Percentiles rank a stretch among this genome's conserved stretches.
Conservation (phyloP, 2,329 filamentous ascomycete species). For the Huntiella omanensis region DNA sequence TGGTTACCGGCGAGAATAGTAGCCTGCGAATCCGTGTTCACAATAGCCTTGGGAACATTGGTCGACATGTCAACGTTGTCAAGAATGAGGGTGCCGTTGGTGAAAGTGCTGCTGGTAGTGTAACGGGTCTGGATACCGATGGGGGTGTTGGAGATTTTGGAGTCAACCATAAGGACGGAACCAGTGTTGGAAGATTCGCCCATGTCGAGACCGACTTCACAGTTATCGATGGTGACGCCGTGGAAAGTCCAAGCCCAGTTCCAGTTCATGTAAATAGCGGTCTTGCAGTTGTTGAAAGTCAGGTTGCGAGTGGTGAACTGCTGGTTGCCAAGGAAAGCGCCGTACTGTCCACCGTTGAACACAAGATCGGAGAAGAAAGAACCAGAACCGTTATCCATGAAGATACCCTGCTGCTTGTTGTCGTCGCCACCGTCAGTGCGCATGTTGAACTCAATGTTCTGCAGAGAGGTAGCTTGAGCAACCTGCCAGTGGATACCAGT, state of each 20-base stretch:
- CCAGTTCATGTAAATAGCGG: slow-evolving; percentile 79
- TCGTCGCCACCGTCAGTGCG: slow-evolving; percentile 39
- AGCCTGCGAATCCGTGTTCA: slow-evolving; percentile 33
- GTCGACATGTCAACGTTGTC: slow-evolving; percentile 74
- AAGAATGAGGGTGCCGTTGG: slow-evolving; percentile 66
- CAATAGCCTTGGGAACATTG: slow-evolving; percentile 48
- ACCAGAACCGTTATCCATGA: slow-evolving; percentile 71
- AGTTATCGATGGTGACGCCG: slow-evolving; percentile 54
- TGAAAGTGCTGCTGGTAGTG: slow-evolving; percentile 37
- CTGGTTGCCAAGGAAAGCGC: slow-evolving; percentile 67
- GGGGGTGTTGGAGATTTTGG: slow-evolving; percentile 54
- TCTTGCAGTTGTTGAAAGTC: slow-evolving; percentile 65
- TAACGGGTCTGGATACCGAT: slow-evolving; percentile 65
- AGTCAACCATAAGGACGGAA: slow-evolving; percentile 69
- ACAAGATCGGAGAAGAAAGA: slow-evolving; percentile 68
- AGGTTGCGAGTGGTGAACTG: slow-evolving; percentile 75
- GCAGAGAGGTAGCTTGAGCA: slow-evolving; percentile 61
- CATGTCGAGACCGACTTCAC: slow-evolving; percentile 63
- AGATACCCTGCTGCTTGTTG: slow-evolving; percentile 59
- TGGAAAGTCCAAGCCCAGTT: slow-evolving; percentile 79
- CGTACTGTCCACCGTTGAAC: slow-evolving; percentile 66
- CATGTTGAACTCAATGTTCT: slow-evolving; percentile 73
- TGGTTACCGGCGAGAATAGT: slow-evolving; percentile 50
- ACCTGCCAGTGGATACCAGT: slow-evolving; percentile 74
- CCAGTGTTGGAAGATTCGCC: slow-evolving; percentile 55